phyloP scores from a whole-genome alignment of 1,284 basidiomycete species.

The Meripilus lineatus region DNA sequence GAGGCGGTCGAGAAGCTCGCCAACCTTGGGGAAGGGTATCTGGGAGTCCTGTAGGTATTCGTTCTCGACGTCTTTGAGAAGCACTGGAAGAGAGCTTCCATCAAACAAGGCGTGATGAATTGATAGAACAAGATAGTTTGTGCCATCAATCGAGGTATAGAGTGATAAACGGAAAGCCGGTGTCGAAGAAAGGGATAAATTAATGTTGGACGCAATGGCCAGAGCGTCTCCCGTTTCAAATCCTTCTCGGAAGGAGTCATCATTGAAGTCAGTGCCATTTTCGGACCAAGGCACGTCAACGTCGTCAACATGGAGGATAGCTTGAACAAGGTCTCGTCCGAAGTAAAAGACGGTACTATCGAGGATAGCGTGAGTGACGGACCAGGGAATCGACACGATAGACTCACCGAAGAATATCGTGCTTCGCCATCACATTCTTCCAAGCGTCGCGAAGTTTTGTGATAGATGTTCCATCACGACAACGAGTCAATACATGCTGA shows the following conservation, averaged over 20 bases:
- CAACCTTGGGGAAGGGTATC: constrained; percentile 18
- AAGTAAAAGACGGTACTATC: constrained; percentile 43
- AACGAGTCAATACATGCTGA: constrained; percentile 38
- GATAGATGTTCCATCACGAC: constrained; percentile 22
- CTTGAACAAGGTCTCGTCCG: constrained; percentile 35
- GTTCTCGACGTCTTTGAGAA: constrained; percentile 36
- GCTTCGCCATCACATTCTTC: constrained; percentile 27
- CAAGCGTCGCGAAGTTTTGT: constrained; percentile 31
- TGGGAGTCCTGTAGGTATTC: constrained; percentile 22
- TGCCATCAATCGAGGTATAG: constrained; percentile 18
- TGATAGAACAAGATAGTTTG: constrained; percentile 31
- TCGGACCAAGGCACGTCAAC: constrained; percentile 26
- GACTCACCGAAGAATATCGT: constrained; percentile 40
- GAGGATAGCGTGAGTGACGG: too few relatives aligned
- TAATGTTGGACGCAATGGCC: constrained; percentile 31
- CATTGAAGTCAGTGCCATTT: constrained; percentile 9
- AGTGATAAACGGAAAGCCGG: constrained; percentile 34
- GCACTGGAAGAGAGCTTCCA: constrained; percentile 38
- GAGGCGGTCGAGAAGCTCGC: constrained; percentile 31
- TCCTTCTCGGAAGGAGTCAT: constrained; percentile 24
- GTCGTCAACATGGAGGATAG: constrained; percentile 29
- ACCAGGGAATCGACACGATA: too few relatives aligned
- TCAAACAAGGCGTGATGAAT: constrained; percentile 47
- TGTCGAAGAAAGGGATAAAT: constrained; percentile 26
- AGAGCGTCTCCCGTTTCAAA: constrained; percentile 30